Evolutionary conservation across 2,329 filamentous ascomycete species (phyloP), one percentile per base, ranked within the genome.

Genomic region (Cytospora leucostoma): DNA sequence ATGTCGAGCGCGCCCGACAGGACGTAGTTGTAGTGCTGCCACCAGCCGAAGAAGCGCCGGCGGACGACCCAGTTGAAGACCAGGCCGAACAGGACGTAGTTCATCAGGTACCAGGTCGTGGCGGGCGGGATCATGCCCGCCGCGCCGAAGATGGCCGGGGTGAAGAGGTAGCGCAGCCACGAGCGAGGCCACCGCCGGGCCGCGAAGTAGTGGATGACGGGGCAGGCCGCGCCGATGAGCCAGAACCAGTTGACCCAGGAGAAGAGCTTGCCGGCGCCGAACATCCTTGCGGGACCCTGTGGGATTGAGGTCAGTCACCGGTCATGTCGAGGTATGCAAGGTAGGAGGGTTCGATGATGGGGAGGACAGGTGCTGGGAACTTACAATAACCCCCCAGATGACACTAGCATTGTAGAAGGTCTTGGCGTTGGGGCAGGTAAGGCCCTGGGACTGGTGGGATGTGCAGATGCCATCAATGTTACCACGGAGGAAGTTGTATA

Each of bases 11-110:
- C 82, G 0, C 82, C 82, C 7, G 81, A 82, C 0, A 81, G 77
- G 59, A 84, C 75, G 67, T 84, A 84, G 71, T 84, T 84, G 71
- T 82, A 84, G 64, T 79, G 76, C 69, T 78, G 77, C 82, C 82
- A 84, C 82, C 82, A 84, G 6, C 79, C 81, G 11, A 74, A 74
- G 71, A 74, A 81, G 56, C 76, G 74, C 66, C 78, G 74, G 54
- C 76, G 76, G 65, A 84, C 80, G 57, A 72, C 75, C 65, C 78
- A 79, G 66, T 85, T 82, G 71, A 84, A 84, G 40, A 82, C 61
- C 35, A 77, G 76, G 0, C 82, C 82, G 13, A 83, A 76, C 49
- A 81, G 71, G n/a, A 80, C 75, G 63, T 82, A 84, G 70, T 79
- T 82, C 21, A 83, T 74, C 10, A 59, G 57, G 33, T 52, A 59